Evolutionary conservation across 345 rosid genomes (phyloP).

Genomic region (Linum tenue): DNA sequence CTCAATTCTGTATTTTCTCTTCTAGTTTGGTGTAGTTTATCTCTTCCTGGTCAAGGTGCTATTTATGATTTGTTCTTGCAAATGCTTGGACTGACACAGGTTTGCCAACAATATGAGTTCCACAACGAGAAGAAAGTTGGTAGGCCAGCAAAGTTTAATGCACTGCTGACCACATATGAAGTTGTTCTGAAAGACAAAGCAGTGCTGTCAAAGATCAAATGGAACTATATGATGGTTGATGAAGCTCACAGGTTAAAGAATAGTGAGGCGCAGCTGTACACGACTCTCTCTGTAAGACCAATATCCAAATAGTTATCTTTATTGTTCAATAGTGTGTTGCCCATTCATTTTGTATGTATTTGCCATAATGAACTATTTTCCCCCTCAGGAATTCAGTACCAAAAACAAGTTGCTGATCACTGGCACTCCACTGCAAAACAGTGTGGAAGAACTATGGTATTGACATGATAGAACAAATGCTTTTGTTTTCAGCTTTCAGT

Average conservation of each 20-base stretch:
- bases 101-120: conserved; percentile 93
- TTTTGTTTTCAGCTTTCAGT: background rate
- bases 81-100: conserved; percentile 36
- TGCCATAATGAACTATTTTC: conserved; percentile 7
- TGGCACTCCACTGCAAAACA: conserved; percentile 97
- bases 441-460: conserved; percentile 99
- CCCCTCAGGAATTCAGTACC: conserved; percentile 83
- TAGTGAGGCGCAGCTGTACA: conserved; percentile 96
- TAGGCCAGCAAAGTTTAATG: conserved; percentile 75
- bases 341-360: background rate
- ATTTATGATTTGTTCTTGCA: background rate
- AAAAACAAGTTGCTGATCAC: conserved; percentile 96
- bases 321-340: background rate
- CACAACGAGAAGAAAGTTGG: conserved; percentile 79
- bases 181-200: conserved; percentile 94
- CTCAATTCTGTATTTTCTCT: conserved; percentile 3
- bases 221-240: conserved; percentile 98
- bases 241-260: conserved; percentile 99
- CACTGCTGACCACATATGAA: conserved; percentile 92
- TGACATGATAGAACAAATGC: conserved; percentile 2
- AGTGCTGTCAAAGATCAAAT: conserved; percentile 85
- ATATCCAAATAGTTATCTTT: conserved; percentile 9
- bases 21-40: conserved; percentile 2
- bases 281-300: conserved; percentile 62
- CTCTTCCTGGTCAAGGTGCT: background rate